phyloP scores from a whole-genome alignment of 78 protist species.

The Planoprotostelium fungivorum region DNA sequence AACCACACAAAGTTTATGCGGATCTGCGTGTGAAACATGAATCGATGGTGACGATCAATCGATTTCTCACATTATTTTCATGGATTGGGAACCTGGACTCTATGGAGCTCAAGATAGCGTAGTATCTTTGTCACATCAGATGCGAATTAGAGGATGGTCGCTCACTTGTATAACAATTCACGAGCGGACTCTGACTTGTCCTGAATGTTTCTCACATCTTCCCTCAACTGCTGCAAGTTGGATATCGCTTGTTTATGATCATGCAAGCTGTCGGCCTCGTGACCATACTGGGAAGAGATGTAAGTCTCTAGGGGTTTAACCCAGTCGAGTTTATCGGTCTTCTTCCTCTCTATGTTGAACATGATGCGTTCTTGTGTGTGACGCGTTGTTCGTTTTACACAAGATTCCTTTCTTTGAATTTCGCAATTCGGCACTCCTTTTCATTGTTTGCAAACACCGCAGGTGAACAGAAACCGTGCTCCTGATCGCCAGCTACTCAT shows the following conservation, averaged over 20 bases:
- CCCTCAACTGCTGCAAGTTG: constrained; percentile 11
- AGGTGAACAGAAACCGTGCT: too few species aligned
- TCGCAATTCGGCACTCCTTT: too few species aligned
- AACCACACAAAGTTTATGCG: constrained; percentile 51
- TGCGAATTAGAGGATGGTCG: background rate
- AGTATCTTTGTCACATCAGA: constrained; percentile 11
- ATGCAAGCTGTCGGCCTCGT: constrained; percentile 15
- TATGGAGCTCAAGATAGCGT: constrained; percentile 30
- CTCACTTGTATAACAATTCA: constrained; percentile 21
- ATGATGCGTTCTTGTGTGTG: constrained; percentile 10
- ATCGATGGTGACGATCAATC: background rate
- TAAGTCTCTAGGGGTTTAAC: constrained; percentile 42
- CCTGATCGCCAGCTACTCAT: too few species aligned
- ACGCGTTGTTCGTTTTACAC: background rate
- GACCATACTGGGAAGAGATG: constrained; percentile 42
- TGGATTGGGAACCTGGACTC: constrained; percentile 50
- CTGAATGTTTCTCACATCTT: constrained; percentile 45
- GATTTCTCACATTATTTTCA: constrained; percentile 37
- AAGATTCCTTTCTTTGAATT: background rate
- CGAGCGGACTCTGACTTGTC: constrained; percentile 47
- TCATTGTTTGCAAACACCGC: too few species aligned
- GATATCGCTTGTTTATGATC: constrained; percentile 20
- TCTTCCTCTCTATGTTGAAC: constrained; percentile 49
- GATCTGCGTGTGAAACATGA: constrained; percentile 8
- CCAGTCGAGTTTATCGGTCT: constrained; percentile 51